Conservation (phyloP, 1,139 yeast genomes). For the Meyerozyma guilliermondii region DNA sequence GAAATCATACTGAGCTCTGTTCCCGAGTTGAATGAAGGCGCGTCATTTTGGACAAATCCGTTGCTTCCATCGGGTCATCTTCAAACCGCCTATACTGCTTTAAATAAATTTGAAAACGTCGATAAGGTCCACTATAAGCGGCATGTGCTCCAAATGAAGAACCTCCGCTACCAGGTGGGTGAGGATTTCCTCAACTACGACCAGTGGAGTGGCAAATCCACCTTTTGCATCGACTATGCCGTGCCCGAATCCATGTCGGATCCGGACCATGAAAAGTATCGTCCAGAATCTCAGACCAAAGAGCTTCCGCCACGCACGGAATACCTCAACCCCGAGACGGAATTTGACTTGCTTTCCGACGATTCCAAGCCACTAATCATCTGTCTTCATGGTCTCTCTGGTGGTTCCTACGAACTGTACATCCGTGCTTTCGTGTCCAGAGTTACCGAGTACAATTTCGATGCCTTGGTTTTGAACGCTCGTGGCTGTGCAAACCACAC, state of each 20-base stretch:
- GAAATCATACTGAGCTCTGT: slow-evolving; percentile 23
- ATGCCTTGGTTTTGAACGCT: slow-evolving; percentile 51
- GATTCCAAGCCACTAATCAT: slow-evolving; percentile 48
- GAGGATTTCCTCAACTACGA: slow-evolving; percentile 34
- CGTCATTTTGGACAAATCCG: slow-evolving; percentile 34
- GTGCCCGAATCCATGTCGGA: slow-evolving; percentile 16
- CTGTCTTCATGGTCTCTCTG: slow-evolving; percentile 56
- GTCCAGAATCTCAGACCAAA: slow-evolving; percentile 31
- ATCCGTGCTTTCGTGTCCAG: slow-evolving; percentile 40
- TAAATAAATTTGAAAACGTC: slow-evolving; percentile 30
- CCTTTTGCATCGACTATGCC: slow-evolving; percentile 39
- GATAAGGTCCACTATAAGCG: slow-evolving; percentile 38
- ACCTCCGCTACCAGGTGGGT: slow-evolving; percentile 21
- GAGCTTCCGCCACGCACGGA: slow-evolving; percentile 42
- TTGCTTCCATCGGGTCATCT: slow-evolving; percentile 37
- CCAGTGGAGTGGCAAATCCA: slow-evolving; percentile 36
- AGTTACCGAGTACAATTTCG: slow-evolving; percentile 36
- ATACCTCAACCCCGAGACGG: slow-evolving; percentile 31
- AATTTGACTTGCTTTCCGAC: slow-evolving; percentile 21
- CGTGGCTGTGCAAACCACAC: slow-evolving; percentile 60
- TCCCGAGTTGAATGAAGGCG: slow-evolving; percentile 30
- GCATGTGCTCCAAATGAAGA: slow-evolving; percentile 29
- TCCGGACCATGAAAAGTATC: slow-evolving; percentile 21
- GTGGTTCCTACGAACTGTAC: slow-evolving; percentile 59
- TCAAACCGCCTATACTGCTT: slow-evolving; percentile 45